Evolutionary conservation across 1,284 basidiomycete genomes (phyloP), one percentile per base, ranked within the genome.

Genomic region (Meira miltonrushii): DNA sequence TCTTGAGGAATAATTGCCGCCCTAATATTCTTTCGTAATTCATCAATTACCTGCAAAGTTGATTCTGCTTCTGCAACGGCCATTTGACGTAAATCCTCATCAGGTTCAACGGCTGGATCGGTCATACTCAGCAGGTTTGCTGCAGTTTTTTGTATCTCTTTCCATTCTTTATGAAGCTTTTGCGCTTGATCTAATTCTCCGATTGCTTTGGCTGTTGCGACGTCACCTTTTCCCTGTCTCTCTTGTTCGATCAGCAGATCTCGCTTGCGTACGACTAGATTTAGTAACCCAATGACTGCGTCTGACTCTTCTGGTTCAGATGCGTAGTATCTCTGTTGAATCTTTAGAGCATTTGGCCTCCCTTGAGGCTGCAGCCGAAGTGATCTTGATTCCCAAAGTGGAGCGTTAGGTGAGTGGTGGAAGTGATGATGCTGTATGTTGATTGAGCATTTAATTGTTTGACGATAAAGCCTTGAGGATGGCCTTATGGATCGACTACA

Each of bases 31-130:
- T 79, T 71, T 10, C 82, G 79, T 37, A 86, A 74, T 0, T 76
- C 61, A 13, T 82, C 78, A 17, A 91, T 81, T 19, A 80, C 78
- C 3, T 79, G 71, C 0, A 82, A 78, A 23, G 91, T 83, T 0
- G 79, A 66, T 0, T 79, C 77, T 55, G 86, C 82, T 72, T 96
- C 93, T 52, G 88, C 85, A 4, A 79, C 69, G 0, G 92, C 92
- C 60, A 97, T 82, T 12, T 84, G 80, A 2, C 87, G 85, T 82
- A 96, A 86, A 13, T 84, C 81, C 1, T 85, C 82, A 71, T 96
- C 92, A 0, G 87, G 81, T 39, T 59, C 55, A 38, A 12, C 38
- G 12, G 23, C 50, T 23, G 50, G 50, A 13, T 17, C 23, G 5
- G 23, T 53, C 50, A 53, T 39, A 13, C 37, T 39, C 11, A 53